Evolutionary conservation across 129 eudicot genomes (phyloP).

Genomic region (Helianthus annuus): HanXRQr2.0-SUNRISE NC_035445.2:76410549-76411048

Average conservation of each 20-base stretch:
- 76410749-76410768: too few relatives aligned
- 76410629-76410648: constrained; percentile 47
- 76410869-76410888: constrained; percentile 56
- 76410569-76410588: constrained; percentile 21
- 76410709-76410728: constrained; percentile 52
- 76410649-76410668: constrained; percentile 55
- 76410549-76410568: constrained; percentile 12
- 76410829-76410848: constrained; percentile 58
- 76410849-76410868: constrained; percentile 33
- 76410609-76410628: constrained; percentile 43
- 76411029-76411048: too few relatives aligned
- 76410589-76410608: constrained; percentile 27
- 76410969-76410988: too few relatives aligned
- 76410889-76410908: constrained; percentile 41
- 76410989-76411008: too few relatives aligned
- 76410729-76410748: background rate
- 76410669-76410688: constrained; percentile 62
- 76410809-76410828: constrained; percentile 72
- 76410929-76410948: background rate
- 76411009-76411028: too few relatives aligned
- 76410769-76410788: background rate
- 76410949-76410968: too few relatives aligned
- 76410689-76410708: constrained; percentile 47
- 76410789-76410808: constrained; percentile 65
- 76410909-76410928: background rate